phyloP scores from a whole-genome alignment of 257 asterid species.

The Gentiana dahurica region DNA sequence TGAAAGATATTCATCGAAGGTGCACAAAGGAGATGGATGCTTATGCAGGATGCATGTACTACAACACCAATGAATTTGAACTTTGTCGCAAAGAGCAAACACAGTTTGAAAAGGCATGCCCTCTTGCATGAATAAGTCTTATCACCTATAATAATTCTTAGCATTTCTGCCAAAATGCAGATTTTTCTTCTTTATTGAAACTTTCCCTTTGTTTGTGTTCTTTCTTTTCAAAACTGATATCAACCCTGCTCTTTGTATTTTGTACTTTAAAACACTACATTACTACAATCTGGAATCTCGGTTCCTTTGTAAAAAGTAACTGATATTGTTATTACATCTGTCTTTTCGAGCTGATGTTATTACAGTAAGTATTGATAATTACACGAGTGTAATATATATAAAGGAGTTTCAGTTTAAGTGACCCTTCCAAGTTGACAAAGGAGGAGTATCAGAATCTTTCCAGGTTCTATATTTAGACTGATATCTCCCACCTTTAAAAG shows the following conservation, averaged over 20 bases:
- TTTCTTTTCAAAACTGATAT: background rate
- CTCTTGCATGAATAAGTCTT: conserved; percentile 18
- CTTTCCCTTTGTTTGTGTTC: background rate
- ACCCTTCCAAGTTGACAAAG: conserved; percentile 20
- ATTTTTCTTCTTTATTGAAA: background rate
- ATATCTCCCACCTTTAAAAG: conserved; percentile 24
- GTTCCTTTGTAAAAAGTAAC: too few relatives aligned
- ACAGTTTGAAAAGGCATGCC: conserved; percentile 81
- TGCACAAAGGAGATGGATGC: conserved; percentile 88
- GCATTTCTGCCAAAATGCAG: conserved; percentile 5
- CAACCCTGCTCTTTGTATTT: background rate
- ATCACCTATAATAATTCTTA: conserved; percentile 11
- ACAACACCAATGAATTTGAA: conserved; percentile 87
- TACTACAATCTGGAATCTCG: too few relatives aligned
- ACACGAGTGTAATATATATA: too few relatives aligned
- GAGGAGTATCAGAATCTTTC: conserved; percentile 22
- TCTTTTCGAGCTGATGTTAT: too few relatives aligned
- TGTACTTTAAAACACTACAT: too few relatives aligned
- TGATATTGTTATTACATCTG: too few relatives aligned
- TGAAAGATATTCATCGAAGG: conserved; percentile 76
- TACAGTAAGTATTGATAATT: too few relatives aligned
- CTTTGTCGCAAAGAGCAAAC: conserved; percentile 86
- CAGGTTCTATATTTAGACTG: conserved; percentile 6
- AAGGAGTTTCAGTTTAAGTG: background rate
- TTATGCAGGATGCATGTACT: conserved; percentile 90